phyloP scores from a whole-genome alignment of 345 rosid species.

The Eucalyptus curtisii region DNA sequence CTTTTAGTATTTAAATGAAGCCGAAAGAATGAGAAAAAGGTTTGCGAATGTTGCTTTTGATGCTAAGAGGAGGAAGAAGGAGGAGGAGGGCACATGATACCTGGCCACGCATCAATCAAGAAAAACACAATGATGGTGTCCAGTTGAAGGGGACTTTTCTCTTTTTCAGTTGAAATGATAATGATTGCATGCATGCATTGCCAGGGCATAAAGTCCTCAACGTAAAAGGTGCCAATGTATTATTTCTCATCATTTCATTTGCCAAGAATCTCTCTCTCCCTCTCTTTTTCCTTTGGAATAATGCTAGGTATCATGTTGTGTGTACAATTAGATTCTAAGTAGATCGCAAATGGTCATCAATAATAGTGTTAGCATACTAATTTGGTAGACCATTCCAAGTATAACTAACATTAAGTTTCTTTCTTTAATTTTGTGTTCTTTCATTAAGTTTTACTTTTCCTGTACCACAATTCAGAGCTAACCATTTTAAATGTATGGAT shows the following conservation, averaged over 20 bases:
- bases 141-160: background rate
- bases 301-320: background rate
- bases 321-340: background rate
- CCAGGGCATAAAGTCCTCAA: slow-evolving; percentile 12
- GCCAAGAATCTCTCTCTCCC: background rate
- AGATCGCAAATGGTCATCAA: background rate
- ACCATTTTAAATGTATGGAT: background rate
- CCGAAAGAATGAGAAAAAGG: background rate
- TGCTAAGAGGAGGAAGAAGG: background rate
- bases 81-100: background rate
- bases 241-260: slow-evolving; percentile 1
- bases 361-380: background rate
- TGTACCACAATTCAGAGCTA: background rate
- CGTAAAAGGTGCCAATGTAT: background rate
- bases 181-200: background rate
- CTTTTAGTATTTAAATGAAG: background rate
- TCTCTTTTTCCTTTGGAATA: background rate
- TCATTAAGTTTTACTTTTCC: background rate
- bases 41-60: background rate
- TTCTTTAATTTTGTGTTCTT: background rate
- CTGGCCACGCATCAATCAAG: background rate
- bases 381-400: background rate
- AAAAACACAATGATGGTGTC: background rate
- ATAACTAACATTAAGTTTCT: background rate
- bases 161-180: background rate